A percentile compares a stretch with the other conserved stretches of the same genome.
Evolutionary conservation across 2,329 filamentous ascomycete species (phyloP).

Genomic region (Thelonectria rubi): DNA sequence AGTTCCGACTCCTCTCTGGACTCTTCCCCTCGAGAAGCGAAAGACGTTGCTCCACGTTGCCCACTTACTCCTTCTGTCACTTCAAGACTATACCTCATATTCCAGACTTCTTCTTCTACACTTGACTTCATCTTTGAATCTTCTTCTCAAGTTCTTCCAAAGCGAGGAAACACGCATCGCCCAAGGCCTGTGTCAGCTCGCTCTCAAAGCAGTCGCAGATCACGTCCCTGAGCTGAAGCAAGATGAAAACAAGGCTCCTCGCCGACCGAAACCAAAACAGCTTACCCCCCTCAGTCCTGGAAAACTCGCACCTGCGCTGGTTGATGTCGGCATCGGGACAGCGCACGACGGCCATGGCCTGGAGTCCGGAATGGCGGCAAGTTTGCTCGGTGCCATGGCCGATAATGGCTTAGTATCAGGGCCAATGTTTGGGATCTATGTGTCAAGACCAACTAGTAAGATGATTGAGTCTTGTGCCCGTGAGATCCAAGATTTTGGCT

Average conservation of each 20-base stretch:
- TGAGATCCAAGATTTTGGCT: constrained; percentile 89
- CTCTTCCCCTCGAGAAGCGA: constrained; percentile 68
- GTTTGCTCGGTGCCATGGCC: constrained; percentile 81
- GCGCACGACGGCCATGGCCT: constrained; percentile 82
- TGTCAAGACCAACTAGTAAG: constrained; percentile 80
- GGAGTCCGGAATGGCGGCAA: constrained; percentile 76
- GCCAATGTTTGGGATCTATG: constrained; percentile 90
- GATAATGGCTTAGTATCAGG: constrained; percentile 84
- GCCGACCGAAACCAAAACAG: constrained; percentile 76
- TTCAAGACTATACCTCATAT: constrained; percentile 80
- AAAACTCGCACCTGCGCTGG: constrained; percentile 79
- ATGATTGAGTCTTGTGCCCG: constrained; percentile 89
- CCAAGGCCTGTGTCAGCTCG: constrained; percentile 76
- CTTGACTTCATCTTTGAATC: constrained; percentile 74
- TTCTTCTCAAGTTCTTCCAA: constrained; percentile 71
- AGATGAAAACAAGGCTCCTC: constrained; percentile 70
- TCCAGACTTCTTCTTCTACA: constrained; percentile 77
- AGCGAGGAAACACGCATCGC: constrained; percentile 81
- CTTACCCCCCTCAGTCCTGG: constrained; percentile 56
- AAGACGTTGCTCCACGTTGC: constrained; percentile 76
- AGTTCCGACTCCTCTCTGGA: constrained; percentile 67
- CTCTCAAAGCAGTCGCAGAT: constrained; percentile 57
- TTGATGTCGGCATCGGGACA: constrained; percentile 80
- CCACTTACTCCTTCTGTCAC: constrained; percentile 75
- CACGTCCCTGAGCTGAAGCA: constrained; percentile 47